Percentiles rank a stretch among this genome's conserved stretches.
These are phyloP conservation scores for Ceratorhiza oryzae-sativae DNA, from an alignment of 1,284 basidiomycete species.

Conservation along the genomic window DNA sequence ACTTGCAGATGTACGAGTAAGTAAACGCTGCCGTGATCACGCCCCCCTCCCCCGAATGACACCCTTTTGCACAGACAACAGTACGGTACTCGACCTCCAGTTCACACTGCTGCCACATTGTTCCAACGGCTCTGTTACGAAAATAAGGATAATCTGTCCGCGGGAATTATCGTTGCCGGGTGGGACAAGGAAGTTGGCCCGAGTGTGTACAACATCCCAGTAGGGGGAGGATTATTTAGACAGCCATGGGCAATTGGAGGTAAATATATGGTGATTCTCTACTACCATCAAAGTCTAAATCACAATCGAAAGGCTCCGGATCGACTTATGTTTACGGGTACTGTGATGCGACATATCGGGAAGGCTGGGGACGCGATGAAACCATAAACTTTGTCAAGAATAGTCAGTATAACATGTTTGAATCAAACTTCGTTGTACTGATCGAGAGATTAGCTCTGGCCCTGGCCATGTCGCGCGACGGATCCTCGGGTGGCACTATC, in stretches of 20 bases:
- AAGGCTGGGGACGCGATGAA: conserved; percentile 91
- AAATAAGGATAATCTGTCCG: conserved; percentile 89
- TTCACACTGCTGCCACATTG: conserved; percentile 80
- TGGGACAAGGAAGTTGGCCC: conserved; percentile 97
- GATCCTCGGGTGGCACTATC: conserved; percentile 96
- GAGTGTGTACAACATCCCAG: conserved; percentile 94
- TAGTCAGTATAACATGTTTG: conserved; percentile 65
- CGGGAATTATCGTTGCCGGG: conserved; percentile 97
- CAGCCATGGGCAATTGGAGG: conserved; percentile 98
- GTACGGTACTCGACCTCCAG: conserved; percentile 73
- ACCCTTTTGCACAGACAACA: conserved; percentile 61
- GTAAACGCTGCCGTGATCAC: conserved; percentile 43
- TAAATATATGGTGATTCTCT: conserved; percentile 45
- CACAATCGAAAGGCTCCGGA: conserved; percentile 74
- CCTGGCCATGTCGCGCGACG: conserved; percentile 97
- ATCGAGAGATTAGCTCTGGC: conserved; percentile 70
- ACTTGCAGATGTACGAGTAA: conserved; percentile 82
- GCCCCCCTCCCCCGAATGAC: not conserved
- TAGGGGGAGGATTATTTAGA: conserved; percentile 92
- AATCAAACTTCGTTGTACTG: conserved; percentile 26
- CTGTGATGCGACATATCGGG: conserved; percentile 97
- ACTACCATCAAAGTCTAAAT: conserved; percentile 9
- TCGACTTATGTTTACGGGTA: conserved; percentile 99
- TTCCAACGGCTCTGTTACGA: conserved; percentile 94
- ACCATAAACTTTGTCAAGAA: conserved; percentile 96